Evolutionary conservation across 148 eudicot species (phyloP), one percentile per base, ranked within the genome.

Genomic region (Polygonum maritimum): DNA sequence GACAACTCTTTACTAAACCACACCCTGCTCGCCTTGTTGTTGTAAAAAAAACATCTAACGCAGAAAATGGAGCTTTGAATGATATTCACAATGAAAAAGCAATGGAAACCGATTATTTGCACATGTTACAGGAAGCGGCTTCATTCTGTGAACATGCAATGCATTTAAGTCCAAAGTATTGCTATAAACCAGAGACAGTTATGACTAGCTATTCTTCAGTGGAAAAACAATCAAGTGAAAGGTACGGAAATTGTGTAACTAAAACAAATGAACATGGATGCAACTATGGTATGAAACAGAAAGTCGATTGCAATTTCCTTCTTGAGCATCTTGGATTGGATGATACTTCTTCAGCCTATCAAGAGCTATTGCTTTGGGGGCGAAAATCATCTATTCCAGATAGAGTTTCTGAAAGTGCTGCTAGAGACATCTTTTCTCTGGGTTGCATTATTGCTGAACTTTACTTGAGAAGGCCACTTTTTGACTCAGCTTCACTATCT

Each of bases 381-480:
- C 89, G 89, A 75, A 87, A 77, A 77, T 76, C 78, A 62, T 85
- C 87, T 71, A 52, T 45, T 57, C 80, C 84, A 69, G 74, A 62
- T 44, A 81, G 72, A 48, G 41, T 74, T 57, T 87, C 97, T 48
- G 73, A 80, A 83, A 45, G 48, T 79, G 81, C 84, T 75, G 88
- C 91, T 5, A 83, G 77, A 77, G 98, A 95, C 82, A 88, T 95
- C 7, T 95, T 95, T 84, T 88, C 97, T 58, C 73, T 87, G 78
- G 98, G 98, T 41, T 95, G 98, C 85, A 87, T 95, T 74, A 82
- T 95, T 78, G 97, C 98, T 60, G 97, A 95, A 80, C 87, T 95
- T 78, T 85, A 95, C 79, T 79, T 90, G 89, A 80, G 79, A 69
- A 95, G 79, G 81, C 97, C 97, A 71, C 94, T 95, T 77, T 95